Conservation (phyloP, 1,284 basidiomycete genomes). For the Marasmius fiardii region DNA sequence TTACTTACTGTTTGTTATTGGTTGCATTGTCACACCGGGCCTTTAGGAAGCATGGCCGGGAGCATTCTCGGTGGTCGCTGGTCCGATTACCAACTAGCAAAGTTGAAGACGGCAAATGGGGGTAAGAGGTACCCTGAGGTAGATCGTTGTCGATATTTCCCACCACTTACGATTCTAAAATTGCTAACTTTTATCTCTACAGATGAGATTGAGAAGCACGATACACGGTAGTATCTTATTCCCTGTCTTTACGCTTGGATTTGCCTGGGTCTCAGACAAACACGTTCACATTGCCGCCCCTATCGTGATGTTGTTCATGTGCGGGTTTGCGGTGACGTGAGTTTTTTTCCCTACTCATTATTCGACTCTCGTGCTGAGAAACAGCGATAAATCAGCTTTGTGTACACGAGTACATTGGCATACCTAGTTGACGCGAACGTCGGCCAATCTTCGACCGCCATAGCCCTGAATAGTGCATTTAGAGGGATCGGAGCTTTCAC, state of each 20-base stretch:
- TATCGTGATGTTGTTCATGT: conserved; percentile 59
- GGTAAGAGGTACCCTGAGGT: conserved; percentile 70
- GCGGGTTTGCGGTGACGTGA: conserved; percentile 72
- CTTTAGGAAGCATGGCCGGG: conserved; percentile 60
- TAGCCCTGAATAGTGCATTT: conserved; percentile 69
- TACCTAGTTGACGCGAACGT: conserved; percentile 78
- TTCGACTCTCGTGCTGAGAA: conserved; percentile 6
- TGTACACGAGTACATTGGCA: conserved; percentile 68
- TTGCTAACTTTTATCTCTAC: neutral
- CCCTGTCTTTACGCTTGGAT: conserved; percentile 60
- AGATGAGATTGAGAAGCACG: conserved; percentile 75
- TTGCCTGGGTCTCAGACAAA: conserved; percentile 74
- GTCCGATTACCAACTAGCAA: conserved; percentile 63
- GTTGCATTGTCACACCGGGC: neutral
- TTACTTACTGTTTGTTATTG: neutral
- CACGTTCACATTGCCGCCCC: conserved; percentile 62
- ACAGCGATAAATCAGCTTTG: conserved; percentile 44
- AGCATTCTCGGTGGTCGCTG: conserved; percentile 75
- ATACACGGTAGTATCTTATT: conserved; percentile 51
- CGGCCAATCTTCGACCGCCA: conserved; percentile 68
- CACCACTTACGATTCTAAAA: neutral
- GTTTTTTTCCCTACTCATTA: conserved; percentile 18
- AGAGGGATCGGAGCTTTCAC: conserved; percentile 70
- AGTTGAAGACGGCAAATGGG: conserved; percentile 55
- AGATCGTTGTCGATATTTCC: conserved; percentile 16